A percentile compares a stretch with the other conserved stretches of the same genome.
Conservation (phyloP, 352 stramenopile genomes). For the Thraustochytrium striatum region DNA sequence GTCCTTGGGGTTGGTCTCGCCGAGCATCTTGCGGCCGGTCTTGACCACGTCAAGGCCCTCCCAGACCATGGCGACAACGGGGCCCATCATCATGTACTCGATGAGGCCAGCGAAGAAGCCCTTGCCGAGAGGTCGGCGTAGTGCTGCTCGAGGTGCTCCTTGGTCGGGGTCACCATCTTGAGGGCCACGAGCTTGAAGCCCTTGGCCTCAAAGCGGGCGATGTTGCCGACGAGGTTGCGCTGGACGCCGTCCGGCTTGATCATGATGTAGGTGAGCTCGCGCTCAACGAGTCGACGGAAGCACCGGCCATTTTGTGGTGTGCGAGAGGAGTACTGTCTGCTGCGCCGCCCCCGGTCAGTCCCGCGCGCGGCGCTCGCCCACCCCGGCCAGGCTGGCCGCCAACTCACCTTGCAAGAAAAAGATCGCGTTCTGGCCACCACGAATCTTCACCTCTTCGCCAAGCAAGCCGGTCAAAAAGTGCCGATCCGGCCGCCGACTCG, state of each 20-base stretch:
- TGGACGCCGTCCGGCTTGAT: slow-evolving; percentile 98
- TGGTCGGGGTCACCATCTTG: slow-evolving; percentile 76
- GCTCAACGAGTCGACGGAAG: too few species aligned
- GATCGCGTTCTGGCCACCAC: too few species aligned
- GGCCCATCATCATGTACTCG: slow-evolving; percentile 89
- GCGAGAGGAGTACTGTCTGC: too few species aligned
- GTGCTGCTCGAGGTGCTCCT: slow-evolving; percentile 75
- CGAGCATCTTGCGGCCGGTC: slow-evolving; percentile 91
- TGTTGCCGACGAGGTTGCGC: slow-evolving; percentile 78
- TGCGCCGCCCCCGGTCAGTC: too few species aligned
- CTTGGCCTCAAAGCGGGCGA: slow-evolving; percentile 94
- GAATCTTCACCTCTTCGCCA: too few species aligned
- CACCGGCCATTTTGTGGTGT: too few species aligned
- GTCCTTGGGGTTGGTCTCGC: slow-evolving; percentile 91
- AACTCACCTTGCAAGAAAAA: too few species aligned
- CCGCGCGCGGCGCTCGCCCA: too few species aligned
- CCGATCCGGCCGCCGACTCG: too few species aligned
- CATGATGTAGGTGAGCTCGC: slow-evolving; percentile 81
- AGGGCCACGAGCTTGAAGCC: slow-evolving; percentile 93
- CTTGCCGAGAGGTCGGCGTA: slow-evolving; percentile 87
- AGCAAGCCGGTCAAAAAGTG: too few species aligned
- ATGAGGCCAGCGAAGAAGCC: slow-evolving; percentile 89
- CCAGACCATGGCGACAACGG: slow-evolving; percentile 66
- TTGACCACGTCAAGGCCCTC: slow-evolving; percentile 86
- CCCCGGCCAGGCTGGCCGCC: too few species aligned